Base-by-base conservation (phyloP, 352 stramenopile species). In the Pilasporangium apinafurcum region DNA sequence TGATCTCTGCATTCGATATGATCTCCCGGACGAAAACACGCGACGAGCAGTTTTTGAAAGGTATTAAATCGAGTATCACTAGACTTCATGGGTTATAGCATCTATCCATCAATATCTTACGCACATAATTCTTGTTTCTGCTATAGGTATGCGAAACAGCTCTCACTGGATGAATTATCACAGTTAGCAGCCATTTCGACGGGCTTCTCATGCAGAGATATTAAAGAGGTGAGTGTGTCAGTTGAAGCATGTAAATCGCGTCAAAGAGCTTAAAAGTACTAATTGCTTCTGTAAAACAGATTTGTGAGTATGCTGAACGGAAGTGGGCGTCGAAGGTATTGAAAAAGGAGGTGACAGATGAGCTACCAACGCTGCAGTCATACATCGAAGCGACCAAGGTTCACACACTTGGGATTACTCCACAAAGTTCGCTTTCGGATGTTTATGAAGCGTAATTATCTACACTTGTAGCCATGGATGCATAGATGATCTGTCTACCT, bases 301-400 rank as follows among this genome's bases (percentile, higher is more conserved):
- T 94, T 39, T 97, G 91, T 51, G 86, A 97, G 58, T 95, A 96
- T 44, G 85, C 89, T 4, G 91, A 97, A 51, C 65, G 89, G 25
- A 92, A 94, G 33, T 96, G 87, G 84, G 89, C 88, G 8, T 96
- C 87, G 14, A 93, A 90, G 44, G 65, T 94, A 10, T 47, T 96
- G 24, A 92, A 87, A 42, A 89, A 92, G 43, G 66, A 92, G 61
- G 73, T 85, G 27, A 85, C 59, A 0, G 74, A 68, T 12, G 76
- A 89, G 33, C 37, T 93, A 20, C 83, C 82, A 17, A 73, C 76
- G 18, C 32, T 92, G 32, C 48, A 59, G 43, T 60, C 75, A 6
- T 94, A 94, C 44, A 64, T 86, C 38, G 75, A 91, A 14, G 79
- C 83, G 16, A 66, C 83, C 5, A 91, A 91, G 47, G 62, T 71